These are phyloP conservation scores for Myxozyma geophila DNA, from an alignment of 805 yeast genomes.

Conservation along the genomic window DNA sequence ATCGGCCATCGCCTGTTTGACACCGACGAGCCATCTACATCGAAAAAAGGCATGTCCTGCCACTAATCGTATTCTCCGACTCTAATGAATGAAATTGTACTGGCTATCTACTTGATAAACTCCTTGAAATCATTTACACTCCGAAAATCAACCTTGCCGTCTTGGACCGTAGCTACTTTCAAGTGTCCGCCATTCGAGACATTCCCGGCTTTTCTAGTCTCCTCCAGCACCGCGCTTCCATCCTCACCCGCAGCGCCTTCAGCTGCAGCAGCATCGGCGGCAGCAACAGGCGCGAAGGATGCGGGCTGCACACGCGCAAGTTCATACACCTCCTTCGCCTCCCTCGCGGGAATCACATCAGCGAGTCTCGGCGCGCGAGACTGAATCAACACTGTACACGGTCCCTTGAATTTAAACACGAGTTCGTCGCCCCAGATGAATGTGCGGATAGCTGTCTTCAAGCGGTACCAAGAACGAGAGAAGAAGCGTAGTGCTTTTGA, in stretches of 20 bases:
- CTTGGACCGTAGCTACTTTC: conserved; percentile 42
- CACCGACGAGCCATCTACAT: background rate
- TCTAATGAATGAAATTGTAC: background rate
- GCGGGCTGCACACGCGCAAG: conserved; percentile 20
- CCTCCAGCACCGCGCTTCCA: background rate
- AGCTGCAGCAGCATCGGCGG: background rate
- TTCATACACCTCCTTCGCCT: conserved; percentile 32
- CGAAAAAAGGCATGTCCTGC: conserved; percentile 10
- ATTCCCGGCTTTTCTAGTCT: conserved; percentile 26
- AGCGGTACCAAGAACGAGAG: conserved; percentile 20
- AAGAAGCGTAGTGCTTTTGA: conserved; percentile 11
- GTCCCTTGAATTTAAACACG: conserved; percentile 40
- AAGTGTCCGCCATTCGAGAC: conserved; percentile 39
- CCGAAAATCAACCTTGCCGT: conserved; percentile 42
- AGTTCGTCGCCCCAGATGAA: conserved; percentile 42
- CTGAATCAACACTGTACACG: conserved; percentile 42
- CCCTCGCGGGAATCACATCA: conserved; percentile 40
- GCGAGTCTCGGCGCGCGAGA: conserved; percentile 38
- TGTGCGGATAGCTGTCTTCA: conserved; percentile 27
- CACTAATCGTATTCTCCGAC: background rate
- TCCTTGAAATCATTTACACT: conserved; percentile 39
- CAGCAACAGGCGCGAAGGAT: conserved; percentile 24
- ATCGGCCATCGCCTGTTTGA: conserved; percentile 53
- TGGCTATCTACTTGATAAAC: conserved; percentile 25
- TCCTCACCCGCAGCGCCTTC: background rate